phyloP scores from a whole-genome alignment of 202 grass and related monocot genomes.

The Elaeis oleifera region DNA sequence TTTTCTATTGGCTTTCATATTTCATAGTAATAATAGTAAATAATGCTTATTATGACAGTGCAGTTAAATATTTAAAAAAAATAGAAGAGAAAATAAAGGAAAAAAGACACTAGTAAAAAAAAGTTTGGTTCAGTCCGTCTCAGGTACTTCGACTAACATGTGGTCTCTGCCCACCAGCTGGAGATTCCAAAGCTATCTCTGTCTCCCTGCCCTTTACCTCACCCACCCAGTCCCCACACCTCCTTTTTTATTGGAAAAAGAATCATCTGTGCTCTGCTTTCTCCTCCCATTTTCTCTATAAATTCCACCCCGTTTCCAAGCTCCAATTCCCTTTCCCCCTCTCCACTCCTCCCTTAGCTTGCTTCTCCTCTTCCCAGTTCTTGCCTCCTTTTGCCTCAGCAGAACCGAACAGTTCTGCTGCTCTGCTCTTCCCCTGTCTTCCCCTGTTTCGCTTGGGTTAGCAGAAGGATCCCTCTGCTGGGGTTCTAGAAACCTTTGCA shows the following conservation, averaged over 20 bases:
- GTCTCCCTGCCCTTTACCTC: neutral
- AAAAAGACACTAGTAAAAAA: too few species aligned
- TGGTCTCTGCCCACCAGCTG: too few species aligned
- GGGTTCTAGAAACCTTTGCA: neutral
- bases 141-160: too few species aligned
- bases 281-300: slow-evolving; percentile 35
- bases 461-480: neutral
- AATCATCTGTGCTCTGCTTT: slow-evolving; percentile 9
- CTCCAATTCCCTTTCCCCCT: slow-evolving; percentile 88
- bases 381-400: too few species aligned
- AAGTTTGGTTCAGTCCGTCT: too few species aligned
- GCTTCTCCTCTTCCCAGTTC: neutral
- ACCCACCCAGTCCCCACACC: neutral
- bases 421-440: neutral
- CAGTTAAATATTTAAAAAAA: too few species aligned
- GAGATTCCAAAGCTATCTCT: slow-evolving; percentile 31
- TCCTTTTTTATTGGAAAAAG: slow-evolving; percentile 25
- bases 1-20: too few species aligned
- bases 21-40: too few species aligned
- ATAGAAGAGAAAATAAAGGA: too few species aligned
- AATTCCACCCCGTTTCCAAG: slow-evolving; percentile 39
- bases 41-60: too few species aligned
- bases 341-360: slow-evolving; percentile 16
- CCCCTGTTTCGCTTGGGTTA: neutral
- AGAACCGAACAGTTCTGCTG: slow-evolving; percentile 1